Evolutionary conservation across 2,329 filamentous ascomycete species (phyloP).

Genomic region (Penicillium sp.): DNA sequence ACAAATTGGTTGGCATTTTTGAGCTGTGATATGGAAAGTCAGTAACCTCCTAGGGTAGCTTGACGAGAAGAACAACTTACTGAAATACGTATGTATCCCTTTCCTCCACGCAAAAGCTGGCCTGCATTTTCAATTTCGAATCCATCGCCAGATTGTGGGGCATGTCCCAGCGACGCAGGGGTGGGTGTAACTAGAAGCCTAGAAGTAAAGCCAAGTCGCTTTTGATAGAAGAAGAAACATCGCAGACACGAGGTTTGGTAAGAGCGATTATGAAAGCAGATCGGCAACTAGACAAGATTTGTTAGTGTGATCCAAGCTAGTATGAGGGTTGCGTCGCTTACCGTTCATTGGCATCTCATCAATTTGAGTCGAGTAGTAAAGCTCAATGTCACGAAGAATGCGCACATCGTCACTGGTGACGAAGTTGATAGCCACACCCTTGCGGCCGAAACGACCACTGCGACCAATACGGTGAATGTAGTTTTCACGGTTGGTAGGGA

Average conservation of each 20-base stretch:
- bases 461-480: conserved; percentile 99
- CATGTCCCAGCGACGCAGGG: neutral
- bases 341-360: conserved; percentile 99
- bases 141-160: neutral
- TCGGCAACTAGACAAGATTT: conserved; percentile 31
- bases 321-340: conserved; percentile 49
- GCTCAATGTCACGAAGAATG: conserved; percentile 99
- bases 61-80: conserved; percentile 16
- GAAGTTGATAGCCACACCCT: conserved; percentile 99
- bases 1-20: conserved; percentile 17
- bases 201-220: conserved; percentile 3
- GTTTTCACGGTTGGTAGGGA: conserved; percentile 98
- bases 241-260: neutral
- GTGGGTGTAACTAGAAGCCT: neutral
- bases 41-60: conserved; percentile 12
- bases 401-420: conserved; percentile 98
- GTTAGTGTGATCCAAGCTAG: neutral
- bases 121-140: conserved; percentile 10
- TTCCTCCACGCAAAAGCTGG: conserved; percentile 38
- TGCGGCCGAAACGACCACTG: conserved; percentile 98
- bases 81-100: conserved; percentile 29
- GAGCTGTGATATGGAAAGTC: conserved; percentile 1
- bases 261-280: conserved; percentile 35
- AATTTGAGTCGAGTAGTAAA: conserved; percentile 99
- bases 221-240: conserved; percentile 10